Evolutionary conservation across 768 basidiomycete genomes (phyloP).

Genomic region (Pholiota molesta): DNA sequence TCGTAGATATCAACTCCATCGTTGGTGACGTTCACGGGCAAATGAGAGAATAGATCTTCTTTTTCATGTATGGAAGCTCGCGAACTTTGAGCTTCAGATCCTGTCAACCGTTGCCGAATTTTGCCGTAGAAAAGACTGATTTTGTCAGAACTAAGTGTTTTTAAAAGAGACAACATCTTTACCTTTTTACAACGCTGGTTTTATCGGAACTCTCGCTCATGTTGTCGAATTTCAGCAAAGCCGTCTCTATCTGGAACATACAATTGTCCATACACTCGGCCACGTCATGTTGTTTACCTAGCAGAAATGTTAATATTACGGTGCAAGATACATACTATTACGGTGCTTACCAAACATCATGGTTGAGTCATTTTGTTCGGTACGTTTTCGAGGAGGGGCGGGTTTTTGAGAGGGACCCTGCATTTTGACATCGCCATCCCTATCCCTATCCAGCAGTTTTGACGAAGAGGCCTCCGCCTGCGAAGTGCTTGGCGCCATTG

Average conservation of each 20-base stretch:
- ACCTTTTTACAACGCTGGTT: slow-evolving; percentile 86
- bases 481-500: slow-evolving; percentile 18
- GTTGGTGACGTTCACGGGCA: slow-evolving; percentile 91
- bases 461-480: slow-evolving; percentile 37
- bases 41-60: slow-evolving; percentile 91
- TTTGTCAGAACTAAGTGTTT: neutral
- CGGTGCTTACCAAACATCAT: slow-evolving; percentile 85
- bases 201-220: slow-evolving; percentile 55
- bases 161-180: neutral
- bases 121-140: slow-evolving; percentile 83
- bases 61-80: slow-evolving; percentile 74
- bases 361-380: slow-evolving; percentile 63
- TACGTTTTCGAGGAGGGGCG: slow-evolving; percentile 58
- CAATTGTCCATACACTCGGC: slow-evolving; percentile 99
- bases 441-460: slow-evolving; percentile 25
- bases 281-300: slow-evolving; percentile 96
- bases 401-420: slow-evolving; percentile 30
- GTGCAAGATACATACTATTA: neutral
- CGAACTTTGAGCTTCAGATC: slow-evolving; percentile 38
- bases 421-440: slow-evolving; percentile 42
- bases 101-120: slow-evolving; percentile 58
- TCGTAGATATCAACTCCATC: slow-evolving; percentile 93
- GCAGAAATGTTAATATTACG: slow-evolving; percentile 16
- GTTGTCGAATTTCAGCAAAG: slow-evolving; percentile 74
- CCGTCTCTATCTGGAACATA: slow-evolving; percentile 98